Evolutionary conservation across 2,329 filamentous ascomycete species (phyloP).

Genomic region (Aureobasidium sp.): DNA sequence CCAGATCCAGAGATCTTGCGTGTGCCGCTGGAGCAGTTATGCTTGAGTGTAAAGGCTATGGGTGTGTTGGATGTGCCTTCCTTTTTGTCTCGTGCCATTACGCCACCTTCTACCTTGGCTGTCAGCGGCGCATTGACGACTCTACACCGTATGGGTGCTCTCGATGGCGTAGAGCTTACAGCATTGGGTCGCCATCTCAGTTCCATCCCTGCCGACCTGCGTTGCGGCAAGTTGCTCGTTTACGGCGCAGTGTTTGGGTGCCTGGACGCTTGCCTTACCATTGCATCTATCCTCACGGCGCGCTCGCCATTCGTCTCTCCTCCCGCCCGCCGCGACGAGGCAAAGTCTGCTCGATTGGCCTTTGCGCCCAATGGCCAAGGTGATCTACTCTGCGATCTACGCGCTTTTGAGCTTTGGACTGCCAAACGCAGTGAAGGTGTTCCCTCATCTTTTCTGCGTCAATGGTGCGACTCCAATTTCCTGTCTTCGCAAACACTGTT

Average conservation of each 20-base stretch:
- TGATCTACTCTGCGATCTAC: slow-evolving; percentile 79
- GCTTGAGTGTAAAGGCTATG: slow-evolving; percentile 91
- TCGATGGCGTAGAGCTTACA: slow-evolving; percentile 79
- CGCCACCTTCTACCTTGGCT: slow-evolving; percentile 75
- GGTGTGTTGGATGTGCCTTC: slow-evolving; percentile 70
- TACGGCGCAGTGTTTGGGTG: slow-evolving; percentile 92
- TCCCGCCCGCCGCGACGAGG: slow-evolving; percentile 71
- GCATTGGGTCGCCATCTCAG: slow-evolving; percentile 88
- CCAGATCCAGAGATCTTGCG: slow-evolving; percentile 90
- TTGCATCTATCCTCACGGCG: slow-evolving; percentile 86
- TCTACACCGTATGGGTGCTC: slow-evolving; percentile 75
- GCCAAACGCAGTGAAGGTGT: slow-evolving; percentile 51
- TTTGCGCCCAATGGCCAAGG: slow-evolving; percentile 69
- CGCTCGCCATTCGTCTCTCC: slow-evolving; percentile 81
- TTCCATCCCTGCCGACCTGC: slow-evolving; percentile 86
- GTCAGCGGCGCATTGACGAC: slow-evolving; percentile 78
- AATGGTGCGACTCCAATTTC: slow-evolving; percentile 80
- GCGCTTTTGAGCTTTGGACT: slow-evolving; percentile 76
- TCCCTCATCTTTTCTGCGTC: slow-evolving; percentile 53
- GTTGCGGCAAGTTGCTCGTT: slow-evolving; percentile 90
- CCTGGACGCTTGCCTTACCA: slow-evolving; percentile 77
- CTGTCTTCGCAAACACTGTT: slow-evolving; percentile 74
- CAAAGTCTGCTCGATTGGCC: slow-evolving; percentile 63
- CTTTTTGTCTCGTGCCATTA: slow-evolving; percentile 80
- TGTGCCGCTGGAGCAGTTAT: slow-evolving; percentile 89